A percentile compares a stretch with the other conserved stretches of the same genome.
Conservation (phyloP, 257 asterid species). For the Fraxinus pennsylvanica region DNA sequence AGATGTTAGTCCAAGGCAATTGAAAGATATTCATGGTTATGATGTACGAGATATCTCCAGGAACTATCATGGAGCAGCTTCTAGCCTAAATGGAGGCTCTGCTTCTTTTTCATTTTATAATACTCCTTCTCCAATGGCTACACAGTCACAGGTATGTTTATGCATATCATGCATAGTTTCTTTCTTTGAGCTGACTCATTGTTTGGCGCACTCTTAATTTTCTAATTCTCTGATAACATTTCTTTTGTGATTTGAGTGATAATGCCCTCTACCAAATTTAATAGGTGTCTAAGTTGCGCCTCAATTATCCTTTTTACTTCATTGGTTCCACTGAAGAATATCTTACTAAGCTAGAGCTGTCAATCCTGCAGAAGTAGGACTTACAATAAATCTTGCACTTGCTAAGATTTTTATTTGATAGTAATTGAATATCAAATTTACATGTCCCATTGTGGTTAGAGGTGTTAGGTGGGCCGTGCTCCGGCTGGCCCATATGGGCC, state of each 20-base stretch:
- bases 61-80: slow-evolving; percentile 53
- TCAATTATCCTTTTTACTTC: not conserved
- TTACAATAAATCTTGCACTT: no score
- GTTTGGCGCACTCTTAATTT: slow-evolving; percentile 11
- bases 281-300: not conserved
- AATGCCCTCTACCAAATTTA: not conserved
- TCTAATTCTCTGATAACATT: no score
- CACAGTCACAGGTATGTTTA: slow-evolving; percentile 67
- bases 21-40: slow-evolving; percentile 52
- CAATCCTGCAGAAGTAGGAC: not conserved
- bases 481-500: not conserved
- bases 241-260: no score
- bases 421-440: not conserved
- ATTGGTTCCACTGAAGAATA: not conserved
- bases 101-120: slow-evolving; percentile 61
- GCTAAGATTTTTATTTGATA: not conserved
- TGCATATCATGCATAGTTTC: slow-evolving; percentile 32
- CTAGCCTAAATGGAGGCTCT: slow-evolving; percentile 51
- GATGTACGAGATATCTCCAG: slow-evolving; percentile 70
- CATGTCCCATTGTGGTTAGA: not conserved
- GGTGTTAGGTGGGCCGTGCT: not conserved
- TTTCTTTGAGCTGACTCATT: slow-evolving; percentile 19
- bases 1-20: slow-evolving; percentile 76
- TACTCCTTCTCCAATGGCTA: slow-evolving; percentile 77
- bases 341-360: not conserved